These are phyloP conservation scores for Pichia sp. DNA, from an alignment of 1,139 yeast species.

Conservation along the genomic window DNA sequence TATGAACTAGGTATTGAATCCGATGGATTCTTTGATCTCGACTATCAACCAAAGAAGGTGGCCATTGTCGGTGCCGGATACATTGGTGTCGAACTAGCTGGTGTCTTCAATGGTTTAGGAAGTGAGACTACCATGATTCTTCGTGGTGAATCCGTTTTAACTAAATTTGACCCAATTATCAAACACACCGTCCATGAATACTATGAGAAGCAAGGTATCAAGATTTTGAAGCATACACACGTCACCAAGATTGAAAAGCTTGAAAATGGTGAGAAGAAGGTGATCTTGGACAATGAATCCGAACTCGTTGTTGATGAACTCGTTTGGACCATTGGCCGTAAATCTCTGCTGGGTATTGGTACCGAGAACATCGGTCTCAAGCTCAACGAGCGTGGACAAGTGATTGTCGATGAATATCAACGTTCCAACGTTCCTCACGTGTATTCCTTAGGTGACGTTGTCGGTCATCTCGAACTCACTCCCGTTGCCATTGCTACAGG, in stretches of 20 bases:
- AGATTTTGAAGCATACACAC: constrained; percentile 62
- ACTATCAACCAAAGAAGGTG: constrained; percentile 79
- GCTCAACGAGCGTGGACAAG: constrained; percentile 48
- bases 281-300: constrained; percentile 46
- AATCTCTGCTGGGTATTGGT: constrained; percentile 65
- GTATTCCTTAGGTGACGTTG: constrained; percentile 88
- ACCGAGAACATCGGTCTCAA: constrained; percentile 71
- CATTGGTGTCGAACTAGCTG: constrained; percentile 92
- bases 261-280: constrained; percentile 53
- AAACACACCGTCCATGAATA: constrained; percentile 73
- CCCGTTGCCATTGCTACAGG: constrained; percentile 99
- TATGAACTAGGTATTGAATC: constrained; percentile 80
- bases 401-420: constrained; percentile 83
- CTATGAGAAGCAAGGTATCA: constrained; percentile 73
- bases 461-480: constrained; percentile 86
- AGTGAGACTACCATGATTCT: constrained; percentile 82
- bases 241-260: constrained; percentile 57
- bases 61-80: constrained; percentile 98
- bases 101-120: constrained; percentile 85
- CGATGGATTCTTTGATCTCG: constrained; percentile 83
- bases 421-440: constrained; percentile 65
- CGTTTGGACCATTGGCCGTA: constrained; percentile 94
- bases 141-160: constrained; percentile 83
- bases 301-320: constrained; percentile 68
- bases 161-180: constrained; percentile 79